Conservation (phyloP, 139 green algal species). For the Prasinococcaceae sp. region DNA sequence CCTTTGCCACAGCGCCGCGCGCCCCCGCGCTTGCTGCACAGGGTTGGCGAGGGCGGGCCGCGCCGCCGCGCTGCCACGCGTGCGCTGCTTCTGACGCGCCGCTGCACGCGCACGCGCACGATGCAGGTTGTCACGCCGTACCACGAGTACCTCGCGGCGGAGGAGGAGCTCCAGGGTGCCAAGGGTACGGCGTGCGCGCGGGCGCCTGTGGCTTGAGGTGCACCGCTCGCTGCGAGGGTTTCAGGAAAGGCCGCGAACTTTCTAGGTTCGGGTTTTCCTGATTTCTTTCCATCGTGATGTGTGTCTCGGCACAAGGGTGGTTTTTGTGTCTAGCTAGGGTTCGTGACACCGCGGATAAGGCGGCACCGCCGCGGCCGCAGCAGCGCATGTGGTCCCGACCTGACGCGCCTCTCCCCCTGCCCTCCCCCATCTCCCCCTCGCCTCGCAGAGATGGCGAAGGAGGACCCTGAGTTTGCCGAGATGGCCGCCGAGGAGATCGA, state of each 20-base stretch:
- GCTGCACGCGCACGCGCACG: too few relatives aligned
- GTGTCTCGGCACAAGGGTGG: neutral
- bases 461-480: constrained; percentile 51
- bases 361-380: too few relatives aligned
- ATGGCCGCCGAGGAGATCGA: constrained; percentile 55
- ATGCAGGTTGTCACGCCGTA: too few relatives aligned
- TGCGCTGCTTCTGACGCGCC: neutral
- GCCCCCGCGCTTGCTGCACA: neutral
- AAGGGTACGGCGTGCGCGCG: too few relatives aligned
- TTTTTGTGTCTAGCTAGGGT: constrained; percentile 2
- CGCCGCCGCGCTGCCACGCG: neutral
- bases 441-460: constrained; percentile 11
- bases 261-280: too few relatives aligned
- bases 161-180: too few relatives aligned
- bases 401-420: neutral
- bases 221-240: too few relatives aligned
- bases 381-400: neutral
- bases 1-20: neutral
- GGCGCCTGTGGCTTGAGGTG: too few relatives aligned
- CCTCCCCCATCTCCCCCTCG: too few relatives aligned
- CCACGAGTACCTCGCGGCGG: too few relatives aligned
- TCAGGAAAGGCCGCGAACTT: too few relatives aligned
- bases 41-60: neutral
- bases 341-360: too few relatives aligned
- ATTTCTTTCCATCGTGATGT: neutral